These are phyloP conservation scores for Stagonosporopsis chrysanthemi DNA, from an alignment of 2,329 filamentous ascomycete genomes.

Conservation along the genomic window DNA sequence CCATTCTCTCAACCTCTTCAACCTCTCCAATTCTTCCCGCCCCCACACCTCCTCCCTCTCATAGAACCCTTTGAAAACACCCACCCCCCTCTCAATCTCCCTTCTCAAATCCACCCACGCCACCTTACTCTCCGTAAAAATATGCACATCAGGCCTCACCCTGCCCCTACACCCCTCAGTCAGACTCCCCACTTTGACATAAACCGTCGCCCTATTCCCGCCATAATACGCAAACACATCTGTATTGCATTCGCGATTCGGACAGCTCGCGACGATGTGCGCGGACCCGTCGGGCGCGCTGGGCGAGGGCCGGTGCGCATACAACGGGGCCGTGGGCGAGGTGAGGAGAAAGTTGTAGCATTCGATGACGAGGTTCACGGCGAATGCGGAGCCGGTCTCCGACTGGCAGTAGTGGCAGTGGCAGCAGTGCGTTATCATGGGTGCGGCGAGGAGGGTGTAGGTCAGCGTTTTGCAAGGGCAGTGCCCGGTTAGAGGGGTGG, in stretches of 20 bases:
- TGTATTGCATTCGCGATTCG: slow-evolving; percentile 49
- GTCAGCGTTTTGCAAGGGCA: slow-evolving; percentile 40
- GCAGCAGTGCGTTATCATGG: slow-evolving; percentile 56
- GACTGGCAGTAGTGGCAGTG: slow-evolving; percentile 59
- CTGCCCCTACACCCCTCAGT: slow-evolving; percentile 46
- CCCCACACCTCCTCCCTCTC: slow-evolving; percentile 25
- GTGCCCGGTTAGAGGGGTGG: slow-evolving; percentile 23
- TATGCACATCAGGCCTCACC: slow-evolving; percentile 57
- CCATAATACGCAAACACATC: slow-evolving; percentile 55
- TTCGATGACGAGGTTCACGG: slow-evolving; percentile 55
- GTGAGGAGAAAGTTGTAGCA: slow-evolving; percentile 45
- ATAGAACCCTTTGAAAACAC: slow-evolving; percentile 27
- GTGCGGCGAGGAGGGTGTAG: slow-evolving; percentile 34
- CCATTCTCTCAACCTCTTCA: slow-evolving; percentile 12
- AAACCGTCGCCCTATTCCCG: slow-evolving; percentile 40
- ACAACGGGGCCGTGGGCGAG: slow-evolving; percentile 30
- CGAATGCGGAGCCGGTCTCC: slow-evolving; percentile 53
- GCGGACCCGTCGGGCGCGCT: slow-evolving; percentile 52
- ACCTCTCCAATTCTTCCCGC: slow-evolving; percentile 22
- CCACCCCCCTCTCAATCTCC: slow-evolving; percentile 43
- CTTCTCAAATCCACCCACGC: slow-evolving; percentile 51
- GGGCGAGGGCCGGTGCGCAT: slow-evolving; percentile 49
- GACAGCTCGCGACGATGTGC: slow-evolving; percentile 54
- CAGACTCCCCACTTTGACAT: slow-evolving; percentile 56
- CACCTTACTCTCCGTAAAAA: slow-evolving; percentile 52